Evolutionary conservation across 2,329 filamentous ascomycete species (phyloP).

Genomic region (Clarireedia hainanense): DNA sequence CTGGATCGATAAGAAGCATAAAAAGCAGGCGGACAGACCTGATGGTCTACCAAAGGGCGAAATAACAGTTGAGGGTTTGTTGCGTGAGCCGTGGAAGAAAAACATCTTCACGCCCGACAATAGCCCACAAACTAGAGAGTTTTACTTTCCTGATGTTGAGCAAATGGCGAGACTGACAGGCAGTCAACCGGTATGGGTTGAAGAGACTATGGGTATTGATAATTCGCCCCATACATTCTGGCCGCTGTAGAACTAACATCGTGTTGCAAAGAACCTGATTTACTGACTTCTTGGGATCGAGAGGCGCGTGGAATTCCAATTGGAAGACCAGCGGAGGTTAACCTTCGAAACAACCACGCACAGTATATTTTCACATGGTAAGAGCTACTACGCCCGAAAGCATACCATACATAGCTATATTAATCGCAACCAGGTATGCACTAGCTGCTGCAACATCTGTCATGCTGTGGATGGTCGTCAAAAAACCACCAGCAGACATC

Average conservation of each 20-base stretch:
- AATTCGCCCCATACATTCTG: constrained; percentile 13
- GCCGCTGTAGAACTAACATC: background rate
- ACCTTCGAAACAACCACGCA: constrained; percentile 89
- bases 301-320: constrained; percentile 80
- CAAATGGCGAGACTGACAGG: constrained; percentile 82
- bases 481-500: constrained; percentile 71
- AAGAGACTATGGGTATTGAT: constrained; percentile 79
- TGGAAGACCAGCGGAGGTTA: constrained; percentile 80
- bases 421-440: constrained; percentile 59
- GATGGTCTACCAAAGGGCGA: constrained; percentile 61
- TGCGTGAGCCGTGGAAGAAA: constrained; percentile 90
- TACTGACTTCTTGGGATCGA: constrained; percentile 68
- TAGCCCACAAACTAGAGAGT: constrained; percentile 71
- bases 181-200: constrained; percentile 87
- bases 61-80: constrained; percentile 73
- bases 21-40: constrained; percentile 52
- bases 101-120: constrained; percentile 97
- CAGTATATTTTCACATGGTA: constrained; percentile 99
- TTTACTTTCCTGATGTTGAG: constrained; percentile 89
- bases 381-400: constrained; percentile 28
- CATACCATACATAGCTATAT: background rate
- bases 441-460: constrained; percentile 77
- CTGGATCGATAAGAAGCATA: constrained; percentile 78
- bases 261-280: constrained; percentile 58
- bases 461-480: constrained; percentile 95